Base-by-base conservation (phyloP, 1,284 basidiomycete genomes). In the Boletellus deceptivus region DNA sequence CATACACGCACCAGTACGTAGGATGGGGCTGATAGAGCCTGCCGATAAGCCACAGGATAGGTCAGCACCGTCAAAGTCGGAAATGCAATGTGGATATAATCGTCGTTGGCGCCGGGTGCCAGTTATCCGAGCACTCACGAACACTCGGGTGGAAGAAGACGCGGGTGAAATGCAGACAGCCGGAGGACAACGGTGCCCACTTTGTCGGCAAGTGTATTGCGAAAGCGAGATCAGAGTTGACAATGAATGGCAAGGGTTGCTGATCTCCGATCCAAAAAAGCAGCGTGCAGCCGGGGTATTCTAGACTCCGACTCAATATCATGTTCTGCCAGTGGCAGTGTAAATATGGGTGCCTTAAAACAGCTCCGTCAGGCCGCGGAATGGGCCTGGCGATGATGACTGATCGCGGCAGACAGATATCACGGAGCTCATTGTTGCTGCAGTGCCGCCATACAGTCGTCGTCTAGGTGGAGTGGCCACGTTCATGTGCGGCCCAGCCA, bases 61-160 rank as follows among this genome's bases (percentile, higher is more conserved):
- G 48, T 54, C 54, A 64, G 50, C 49, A n/a, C 62, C 62, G 65
- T 48, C 52, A 41, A 39, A n/a, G 56, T 44, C 62, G 62, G 62
- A 62, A 65, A 60, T 62, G 43, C 14, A 40, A 10, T 9, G 38
- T 33, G 45, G 45, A 43, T 22, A 43, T 45, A 27, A 14, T 48
- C 41, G 49, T 49, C 50, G 48, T 24, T 18, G 24, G 10, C 36
- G 24, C 50, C 48, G 48, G 46, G 48, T 41, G 34, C 33, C 35
- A 52, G 40, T 41, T 29, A 44, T 25, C 4, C 54, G 59, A 54
- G 54, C 43, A 33, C 51, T 43, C 46, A 31, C 36, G 49, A 47
- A 25, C 25, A 40, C 47, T 42, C 46, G 20, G 46, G 41, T 42
- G 33, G 33, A 38, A n/a, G 49, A 47, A 25, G 31, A 40, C 47